Evolutionary conservation across 78 protist genomes (phyloP), one percentile per base, ranked within the genome.

Genomic region (Emiliania huxleyi): DNA sequence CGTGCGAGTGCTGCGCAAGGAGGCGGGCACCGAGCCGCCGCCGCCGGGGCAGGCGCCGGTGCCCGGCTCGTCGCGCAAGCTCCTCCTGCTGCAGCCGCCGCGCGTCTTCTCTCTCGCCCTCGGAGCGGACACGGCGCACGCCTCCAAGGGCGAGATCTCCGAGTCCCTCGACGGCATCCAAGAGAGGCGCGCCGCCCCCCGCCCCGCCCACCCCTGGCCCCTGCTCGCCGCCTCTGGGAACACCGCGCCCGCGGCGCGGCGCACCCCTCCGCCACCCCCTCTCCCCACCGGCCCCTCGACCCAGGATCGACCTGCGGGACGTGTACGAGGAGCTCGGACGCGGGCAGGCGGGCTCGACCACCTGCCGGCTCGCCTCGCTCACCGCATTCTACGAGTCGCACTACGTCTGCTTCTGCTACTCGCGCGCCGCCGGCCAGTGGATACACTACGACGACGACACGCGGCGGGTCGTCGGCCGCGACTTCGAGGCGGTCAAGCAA

Each of bases 301-400:
- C 15, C 15, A 52, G 83, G 15, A 1, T 73, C 44, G n/a, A 73
- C 83, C 42, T 73, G 2, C 44, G 44, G 1, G 83, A 73, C 44
- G 83, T 73, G 83, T 73, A 73, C 42, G 83, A 73, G 44, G 83
- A 18, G 40, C 19, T 73, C 33, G n/a, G n/a, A n/a, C n/a, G n/a
- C n/a, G n/a, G n/a, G n/a, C n/a, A n/a, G n/a, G 42, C 18, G 21
- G 83, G 2, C 22, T 1, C 8, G 2, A 15, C 75, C 23, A 26
- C n/a, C 33, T 62, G 75, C 75, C 3, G 75, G 33, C 12, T 62
- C 8, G 29, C 15, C 62, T 8, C 62, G 37, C 18, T 73, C 33
- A 73, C 83, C 8, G 83, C 83, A 3, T 73, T 73, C 42, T 73
- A 73, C 83, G 83, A 73, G 42, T 73, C 83, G 83, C 83, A 73